Evolutionary conservation across 2,329 filamentous ascomycete genomes (phyloP).

Genomic region (Fusarium duplospermum): DNA sequence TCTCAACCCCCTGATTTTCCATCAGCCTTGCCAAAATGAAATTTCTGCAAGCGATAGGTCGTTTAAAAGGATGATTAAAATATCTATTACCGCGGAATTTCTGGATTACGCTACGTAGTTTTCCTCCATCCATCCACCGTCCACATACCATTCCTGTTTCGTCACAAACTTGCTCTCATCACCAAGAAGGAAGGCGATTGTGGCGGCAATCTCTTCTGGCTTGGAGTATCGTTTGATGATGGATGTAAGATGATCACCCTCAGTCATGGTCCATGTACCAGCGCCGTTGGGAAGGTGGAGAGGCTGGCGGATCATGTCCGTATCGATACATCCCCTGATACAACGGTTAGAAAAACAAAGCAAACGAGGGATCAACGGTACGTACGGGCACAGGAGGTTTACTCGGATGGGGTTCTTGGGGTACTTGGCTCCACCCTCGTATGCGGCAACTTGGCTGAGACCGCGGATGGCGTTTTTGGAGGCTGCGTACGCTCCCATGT

Average conservation of each 20-base stretch:
- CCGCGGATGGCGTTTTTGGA: slow-evolving; percentile 48
- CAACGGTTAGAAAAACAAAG: background rate
- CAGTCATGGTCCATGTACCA: slow-evolving; percentile 43
- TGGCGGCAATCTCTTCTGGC: slow-evolving; percentile 45
- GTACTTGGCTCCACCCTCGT: slow-evolving; percentile 43
- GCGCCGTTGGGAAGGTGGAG: slow-evolving; percentile 39
- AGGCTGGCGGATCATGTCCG: slow-evolving; percentile 45
- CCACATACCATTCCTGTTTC: slow-evolving; percentile 44
- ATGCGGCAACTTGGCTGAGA: slow-evolving; percentile 44
- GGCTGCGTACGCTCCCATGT: slow-evolving; percentile 48
- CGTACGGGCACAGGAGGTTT: slow-evolving; percentile 39
- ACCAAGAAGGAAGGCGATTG: slow-evolving; percentile 47
- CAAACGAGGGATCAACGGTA: accelerated
- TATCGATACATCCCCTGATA: slow-evolving; percentile 42
- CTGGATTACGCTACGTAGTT: slow-evolving; percentile 34
- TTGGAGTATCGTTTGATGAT: slow-evolving; percentile 45
- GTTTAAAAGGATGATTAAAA: background rate
- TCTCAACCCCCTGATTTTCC: background rate
- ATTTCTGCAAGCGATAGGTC: background rate
- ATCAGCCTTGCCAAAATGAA: background rate
- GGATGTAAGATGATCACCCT: slow-evolving; percentile 40
- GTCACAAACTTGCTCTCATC: slow-evolving; percentile 49
- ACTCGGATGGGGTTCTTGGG: slow-evolving; percentile 42
- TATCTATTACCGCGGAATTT: background rate
- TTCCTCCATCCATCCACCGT: slow-evolving; percentile 46